Percentiles rank a stretch among this genome's conserved stretches.
phyloP scores from a whole-genome alignment of 1,284 basidiomycete genomes.

The Tilletiopsis washingtonensis region DNA sequence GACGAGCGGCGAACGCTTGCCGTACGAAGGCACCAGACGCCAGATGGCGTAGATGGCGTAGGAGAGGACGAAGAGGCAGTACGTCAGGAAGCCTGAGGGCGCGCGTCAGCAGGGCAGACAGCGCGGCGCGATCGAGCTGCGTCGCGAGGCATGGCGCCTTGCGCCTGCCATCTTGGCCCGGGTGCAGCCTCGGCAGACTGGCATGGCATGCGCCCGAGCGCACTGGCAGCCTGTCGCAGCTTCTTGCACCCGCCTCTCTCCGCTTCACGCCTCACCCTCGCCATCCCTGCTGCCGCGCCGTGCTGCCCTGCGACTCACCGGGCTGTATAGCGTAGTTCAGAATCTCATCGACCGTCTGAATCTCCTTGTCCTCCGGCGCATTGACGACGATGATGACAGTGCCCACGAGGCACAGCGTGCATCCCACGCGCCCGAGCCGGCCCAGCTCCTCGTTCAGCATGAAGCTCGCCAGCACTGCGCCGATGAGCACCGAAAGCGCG shows the following conservation, averaged over 20 bases:
- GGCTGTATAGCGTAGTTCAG: constrained; percentile 79
- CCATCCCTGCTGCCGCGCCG: no score
- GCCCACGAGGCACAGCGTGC: constrained; percentile 79
- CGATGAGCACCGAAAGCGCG: constrained; percentile 92
- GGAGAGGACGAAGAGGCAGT: constrained; percentile 74
- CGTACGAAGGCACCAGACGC: constrained; percentile 74
- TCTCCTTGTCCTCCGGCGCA: constrained; percentile 88
- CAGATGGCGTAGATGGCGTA: constrained; percentile 76
- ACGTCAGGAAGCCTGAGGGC: constrained; percentile 56
- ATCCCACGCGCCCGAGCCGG: constrained; percentile 83
- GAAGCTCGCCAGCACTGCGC: constrained; percentile 71
- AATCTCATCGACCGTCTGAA: constrained; percentile 90
- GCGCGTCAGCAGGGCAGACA: neutral
- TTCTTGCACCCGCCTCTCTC: no score
- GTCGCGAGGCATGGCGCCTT: no score
- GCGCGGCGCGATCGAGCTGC: no score
- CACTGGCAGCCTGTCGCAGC: neutral
- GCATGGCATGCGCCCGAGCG: neutral
- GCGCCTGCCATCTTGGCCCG: no score
- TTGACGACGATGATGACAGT: constrained; percentile 93
- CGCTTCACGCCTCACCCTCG: no score
- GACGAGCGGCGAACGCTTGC: constrained; percentile 77
- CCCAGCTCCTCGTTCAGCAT: constrained; percentile 89
- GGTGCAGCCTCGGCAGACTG: no score
- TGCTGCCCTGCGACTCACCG: constrained; percentile 48